Evolutionary conservation across 73 alveolate species (phyloP), one percentile per base, ranked within the genome.

Genomic region (Uronychia binucleata): DNA sequence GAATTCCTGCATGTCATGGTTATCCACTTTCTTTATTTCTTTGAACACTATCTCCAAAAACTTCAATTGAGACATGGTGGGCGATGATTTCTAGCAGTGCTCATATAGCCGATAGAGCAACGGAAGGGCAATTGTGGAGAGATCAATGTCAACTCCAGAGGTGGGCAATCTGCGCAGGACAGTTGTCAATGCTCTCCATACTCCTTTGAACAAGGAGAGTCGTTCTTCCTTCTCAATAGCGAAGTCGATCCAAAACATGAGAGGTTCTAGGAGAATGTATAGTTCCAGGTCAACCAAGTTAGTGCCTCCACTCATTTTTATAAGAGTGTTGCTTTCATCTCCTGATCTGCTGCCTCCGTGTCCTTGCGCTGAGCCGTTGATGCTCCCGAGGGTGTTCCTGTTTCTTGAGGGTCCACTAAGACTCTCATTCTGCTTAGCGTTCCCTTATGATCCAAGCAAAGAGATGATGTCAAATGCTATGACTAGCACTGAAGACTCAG

Each of bases 231-330:
- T 84, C 58, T 84, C 89, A 0, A 91, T 58, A 5, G 97, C 74
- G 59, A 74, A 89, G 74, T 92, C 94, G 1, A 89, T 82, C 95
- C 97, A 92, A 77, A 78, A 78, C 31, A 92, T 28, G 34, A 92
- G 28, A 13, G 97, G 95, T 46, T 89, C 59, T 26, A 92, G 8
- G 26, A 92, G 81, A 1, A 74, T 82, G 34, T 79, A 87, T 28
- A 92, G 80, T 33, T 92, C 95, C 14, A 92, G 84, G 28, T 84
- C 57, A 27, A 30, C 26, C 11, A 57, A 19, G 31, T 34, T 46
- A 35, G 34, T 79, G n/a, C 77, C 30, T 31, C 58, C 77, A 5
- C 33, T 26, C 58, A 33, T 79, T 8, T 33, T 35, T 25, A 79
- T 26, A 8, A 75, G 77, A 46, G 29, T 25, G 11, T 34, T 58